A percentile compares a stretch with the other conserved stretches of the same genome.
Evolutionary conservation across 805 yeast genomes (phyloP).

Genomic region (Pichia gijzeniarum): DNA sequence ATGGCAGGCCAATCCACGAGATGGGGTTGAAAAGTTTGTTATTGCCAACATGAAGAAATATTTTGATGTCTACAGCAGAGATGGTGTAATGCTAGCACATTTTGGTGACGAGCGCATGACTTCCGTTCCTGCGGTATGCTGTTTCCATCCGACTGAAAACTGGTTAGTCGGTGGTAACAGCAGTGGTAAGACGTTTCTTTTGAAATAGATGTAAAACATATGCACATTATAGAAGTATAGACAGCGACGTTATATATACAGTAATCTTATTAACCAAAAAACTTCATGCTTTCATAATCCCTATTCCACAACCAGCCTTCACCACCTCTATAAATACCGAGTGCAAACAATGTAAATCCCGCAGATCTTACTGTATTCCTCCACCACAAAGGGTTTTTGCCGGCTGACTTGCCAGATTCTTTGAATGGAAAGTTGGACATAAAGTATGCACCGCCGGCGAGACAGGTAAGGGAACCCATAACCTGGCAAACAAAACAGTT

Average conservation of each 20-base stretch:
- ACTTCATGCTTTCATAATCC: conserved; percentile 25
- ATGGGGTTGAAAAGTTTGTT: conserved; percentile 72
- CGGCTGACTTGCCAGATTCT: conserved; percentile 27
- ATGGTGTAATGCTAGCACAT: conserved; percentile 76
- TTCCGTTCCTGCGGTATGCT: conserved; percentile 88
- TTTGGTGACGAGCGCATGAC: conserved; percentile 53
- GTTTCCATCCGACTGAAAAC: conserved; percentile 78
- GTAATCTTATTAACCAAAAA: not conserved
- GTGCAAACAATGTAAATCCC: conserved; percentile 49
- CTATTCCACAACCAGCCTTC: conserved; percentile 55
- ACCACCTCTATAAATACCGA: conserved; percentile 58
- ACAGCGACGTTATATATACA: too few relatives aligned
- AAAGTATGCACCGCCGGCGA: conserved; percentile 60
- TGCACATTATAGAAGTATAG: too few relatives aligned
- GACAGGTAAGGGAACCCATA: conserved; percentile 51
- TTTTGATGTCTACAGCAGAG: conserved; percentile 72
- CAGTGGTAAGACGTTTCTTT: conserved; percentile 79
- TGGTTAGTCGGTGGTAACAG: conserved; percentile 95
- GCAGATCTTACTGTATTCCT: conserved; percentile 42
- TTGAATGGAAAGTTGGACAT: conserved; percentile 49
- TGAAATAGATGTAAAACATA: too few relatives aligned
- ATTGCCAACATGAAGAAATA: conserved; percentile 92
- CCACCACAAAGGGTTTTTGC: conserved; percentile 57
- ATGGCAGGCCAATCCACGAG: conserved; percentile 74
- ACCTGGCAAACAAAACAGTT: conserved; percentile 67